phyloP scores from a whole-genome alignment of 1,284 basidiomycete species.

The Ceratobasidium sp. region DNA sequence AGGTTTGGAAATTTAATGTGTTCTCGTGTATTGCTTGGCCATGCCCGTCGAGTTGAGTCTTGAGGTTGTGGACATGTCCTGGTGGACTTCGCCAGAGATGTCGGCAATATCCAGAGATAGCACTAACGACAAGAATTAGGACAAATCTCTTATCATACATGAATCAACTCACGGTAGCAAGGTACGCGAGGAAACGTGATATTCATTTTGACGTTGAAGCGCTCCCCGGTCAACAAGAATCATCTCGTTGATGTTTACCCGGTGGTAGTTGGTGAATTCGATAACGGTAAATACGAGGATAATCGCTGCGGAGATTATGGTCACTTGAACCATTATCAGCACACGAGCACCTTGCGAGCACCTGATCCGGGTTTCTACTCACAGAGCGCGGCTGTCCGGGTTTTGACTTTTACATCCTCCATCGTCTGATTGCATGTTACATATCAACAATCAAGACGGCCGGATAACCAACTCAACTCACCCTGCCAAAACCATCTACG shows the following conservation, averaged over 20 bases:
- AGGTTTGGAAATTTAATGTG: constrained; percentile 65
- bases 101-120: constrained; percentile 98
- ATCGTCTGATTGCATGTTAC: constrained; percentile 75
- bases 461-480: constrained; percentile 56
- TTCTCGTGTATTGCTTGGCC: constrained; percentile 69
- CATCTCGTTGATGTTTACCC: constrained; percentile 87
- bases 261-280: constrained; percentile 96
- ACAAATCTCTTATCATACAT: background rate
- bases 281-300: constrained; percentile 94
- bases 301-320: constrained; percentile 90
- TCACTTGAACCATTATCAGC: constrained; percentile 71
- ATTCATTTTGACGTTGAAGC: constrained; percentile 91
- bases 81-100: constrained; percentile 94
- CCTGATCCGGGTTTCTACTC: constrained; percentile 57
- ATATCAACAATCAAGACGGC: constrained; percentile 35
- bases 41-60: constrained; percentile 78
- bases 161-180: constrained; percentile 85
- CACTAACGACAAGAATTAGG: constrained; percentile 65
- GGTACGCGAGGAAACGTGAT: constrained; percentile 97
- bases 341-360: too few species aligned
- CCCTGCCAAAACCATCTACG: constrained; percentile 99
- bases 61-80: constrained; percentile 91
- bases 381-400: constrained; percentile 92
- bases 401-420: constrained; percentile 98
- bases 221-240: constrained; percentile 96